Conservation (phyloP, 768 basidiomycete genomes). For the Boletus reticuloceps region DNA sequence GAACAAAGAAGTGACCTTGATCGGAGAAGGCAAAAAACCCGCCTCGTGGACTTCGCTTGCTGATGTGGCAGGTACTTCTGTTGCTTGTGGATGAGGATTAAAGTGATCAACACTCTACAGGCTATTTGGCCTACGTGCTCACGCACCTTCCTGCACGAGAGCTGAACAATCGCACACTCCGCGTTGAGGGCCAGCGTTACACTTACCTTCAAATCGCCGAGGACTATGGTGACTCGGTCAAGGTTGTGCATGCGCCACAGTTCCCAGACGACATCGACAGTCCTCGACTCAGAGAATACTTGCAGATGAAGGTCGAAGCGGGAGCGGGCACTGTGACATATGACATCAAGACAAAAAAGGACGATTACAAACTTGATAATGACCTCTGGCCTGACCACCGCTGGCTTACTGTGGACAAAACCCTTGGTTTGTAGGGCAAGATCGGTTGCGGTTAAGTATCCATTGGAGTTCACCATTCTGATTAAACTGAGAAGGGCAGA, state of each 20-base stretch:
- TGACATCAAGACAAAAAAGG: slow-evolving; percentile 6
- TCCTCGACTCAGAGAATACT: slow-evolving; percentile 8
- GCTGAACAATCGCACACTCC: slow-evolving; percentile 12
- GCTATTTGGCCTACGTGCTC: slow-evolving; percentile 22
- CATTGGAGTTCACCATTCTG: neutral
- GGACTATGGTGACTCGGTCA: slow-evolving; percentile 7
- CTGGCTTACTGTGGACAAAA: slow-evolving; percentile 23
- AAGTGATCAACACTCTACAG: slow-evolving; percentile 1
- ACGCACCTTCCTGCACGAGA: slow-evolving; percentile 9
- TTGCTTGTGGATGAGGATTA: neutral
- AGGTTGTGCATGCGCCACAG: neutral
- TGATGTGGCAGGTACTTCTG: slow-evolving; percentile 19
- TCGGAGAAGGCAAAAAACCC: slow-evolving; percentile 17
- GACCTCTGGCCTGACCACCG: slow-evolving; percentile 22
- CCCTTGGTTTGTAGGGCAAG: slow-evolving; percentile 16
- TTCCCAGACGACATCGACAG: slow-evolving; percentile 11
- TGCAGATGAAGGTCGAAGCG: slow-evolving; percentile 13
- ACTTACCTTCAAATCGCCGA: slow-evolving; percentile 8
- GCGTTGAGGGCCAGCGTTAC: slow-evolving; percentile 17
- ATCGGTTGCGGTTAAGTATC: neutral
- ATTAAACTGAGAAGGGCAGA: neutral
- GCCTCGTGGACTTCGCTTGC: slow-evolving; percentile 24
- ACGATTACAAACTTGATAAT: slow-evolving; percentile 24
- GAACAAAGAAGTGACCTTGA: slow-evolving; percentile 15
- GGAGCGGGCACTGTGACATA: slow-evolving; percentile 8